Percentiles rank a stretch among this genome's conserved stretches.
Evolutionary conservation across 257 asterid genomes (phyloP).

Genomic region (Solanum microdontum): DNA sequence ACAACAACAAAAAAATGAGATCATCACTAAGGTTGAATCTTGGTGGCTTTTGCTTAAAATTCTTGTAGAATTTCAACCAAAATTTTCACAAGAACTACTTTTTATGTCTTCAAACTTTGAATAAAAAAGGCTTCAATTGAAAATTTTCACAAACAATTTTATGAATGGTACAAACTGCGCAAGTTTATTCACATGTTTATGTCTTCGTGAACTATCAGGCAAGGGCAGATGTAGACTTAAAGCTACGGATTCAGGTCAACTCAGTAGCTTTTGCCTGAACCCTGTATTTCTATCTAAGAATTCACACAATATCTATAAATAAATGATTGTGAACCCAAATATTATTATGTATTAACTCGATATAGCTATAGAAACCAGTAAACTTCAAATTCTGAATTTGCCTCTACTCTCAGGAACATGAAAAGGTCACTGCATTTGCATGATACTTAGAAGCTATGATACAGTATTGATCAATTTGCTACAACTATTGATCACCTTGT

Average conservation of each 20-base stretch:
- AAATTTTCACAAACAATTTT: neutral
- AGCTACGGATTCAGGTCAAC: neutral
- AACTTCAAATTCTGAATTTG: neutral
- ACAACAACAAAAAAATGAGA: neutral
- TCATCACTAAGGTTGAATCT: neutral
- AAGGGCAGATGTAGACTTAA: neutral
- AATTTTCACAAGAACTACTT: neutral
- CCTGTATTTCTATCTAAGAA: neutral
- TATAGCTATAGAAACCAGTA: neutral
- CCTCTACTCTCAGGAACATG: neutral
- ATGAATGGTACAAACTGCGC: neutral
- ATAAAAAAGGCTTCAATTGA: neutral
- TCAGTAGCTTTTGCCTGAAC: neutral
- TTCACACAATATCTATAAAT: neutral
- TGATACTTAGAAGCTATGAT: neutral
- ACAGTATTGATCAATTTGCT: neutral
- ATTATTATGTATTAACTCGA: neutral
- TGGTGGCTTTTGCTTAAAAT: neutral
- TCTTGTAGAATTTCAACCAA: neutral
- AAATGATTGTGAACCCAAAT: neutral
- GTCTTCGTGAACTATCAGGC: neutral
- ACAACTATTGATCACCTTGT: constrained; percentile 36
- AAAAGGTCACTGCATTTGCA: neutral
- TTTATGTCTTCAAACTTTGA: neutral
- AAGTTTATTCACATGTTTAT: neutral